Conservation (phyloP, 495 filamentous ascomycete species). For the Penicillium chermesinum region DNA sequence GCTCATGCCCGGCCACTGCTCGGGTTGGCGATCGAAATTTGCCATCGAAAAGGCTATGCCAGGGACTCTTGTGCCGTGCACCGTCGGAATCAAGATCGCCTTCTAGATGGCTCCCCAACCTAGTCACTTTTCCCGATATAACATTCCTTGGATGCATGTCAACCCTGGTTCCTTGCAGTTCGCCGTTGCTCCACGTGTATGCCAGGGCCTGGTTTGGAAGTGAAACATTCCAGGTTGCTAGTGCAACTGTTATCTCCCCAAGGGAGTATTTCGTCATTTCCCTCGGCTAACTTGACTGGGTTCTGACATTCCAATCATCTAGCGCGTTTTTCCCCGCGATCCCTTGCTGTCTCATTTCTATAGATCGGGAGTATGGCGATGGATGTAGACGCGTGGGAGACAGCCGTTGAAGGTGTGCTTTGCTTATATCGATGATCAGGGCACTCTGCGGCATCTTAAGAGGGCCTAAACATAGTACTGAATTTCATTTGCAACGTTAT, state of each 20-base stretch:
- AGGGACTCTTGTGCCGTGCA: constrained; percentile 51
- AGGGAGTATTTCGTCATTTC: constrained; percentile 7
- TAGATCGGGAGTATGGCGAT: constrained; percentile 11
- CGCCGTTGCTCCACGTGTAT: constrained; percentile 15
- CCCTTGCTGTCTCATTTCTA: constrained; percentile 21
- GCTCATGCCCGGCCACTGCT: constrained; percentile 56
- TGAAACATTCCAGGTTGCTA: constrained; percentile 14
- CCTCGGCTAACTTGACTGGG: constrained; percentile 13
- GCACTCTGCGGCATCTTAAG: too few relatives aligned
- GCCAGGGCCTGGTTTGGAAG: constrained; percentile 5
- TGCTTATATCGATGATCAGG: too few relatives aligned
- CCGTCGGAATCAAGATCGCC: constrained; percentile 49
- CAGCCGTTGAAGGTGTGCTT: too few relatives aligned
- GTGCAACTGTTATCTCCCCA: constrained; percentile 10
- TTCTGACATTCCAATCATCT: constrained; percentile 9
- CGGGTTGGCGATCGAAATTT: constrained; percentile 58
- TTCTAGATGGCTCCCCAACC: constrained; percentile 31
- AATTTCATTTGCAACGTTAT: too few relatives aligned
- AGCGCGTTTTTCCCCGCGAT: constrained; percentile 2
- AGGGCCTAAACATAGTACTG: too few relatives aligned
- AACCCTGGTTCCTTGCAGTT: constrained; percentile 2
- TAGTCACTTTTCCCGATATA: neutral
- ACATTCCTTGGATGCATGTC: neutral
- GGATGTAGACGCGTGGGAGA: too few relatives aligned
- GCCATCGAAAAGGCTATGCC: constrained; percentile 54